phyloP scores from a whole-genome alignment of 495 filamentous ascomycete species.

The Clohesyomyces aquaticus region DNA sequence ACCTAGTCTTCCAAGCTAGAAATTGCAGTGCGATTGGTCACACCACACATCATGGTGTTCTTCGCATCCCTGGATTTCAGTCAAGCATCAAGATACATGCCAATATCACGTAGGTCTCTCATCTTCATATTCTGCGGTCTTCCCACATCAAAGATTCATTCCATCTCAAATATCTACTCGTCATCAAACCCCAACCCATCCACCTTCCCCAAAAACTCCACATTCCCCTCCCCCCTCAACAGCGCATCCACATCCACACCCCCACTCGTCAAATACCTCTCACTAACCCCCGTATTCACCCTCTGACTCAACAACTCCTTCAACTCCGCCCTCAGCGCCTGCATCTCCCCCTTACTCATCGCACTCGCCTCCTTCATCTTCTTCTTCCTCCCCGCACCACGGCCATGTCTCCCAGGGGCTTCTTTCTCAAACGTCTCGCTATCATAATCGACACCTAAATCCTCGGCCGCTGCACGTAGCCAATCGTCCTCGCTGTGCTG shows the following conservation, averaged over 20 bases:
- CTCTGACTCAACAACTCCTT: conserved; percentile 69
- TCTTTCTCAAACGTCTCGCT: conserved; percentile 74
- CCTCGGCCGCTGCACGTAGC: conserved; percentile 82
- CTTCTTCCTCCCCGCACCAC: conserved; percentile 69
- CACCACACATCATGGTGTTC: too few species aligned
- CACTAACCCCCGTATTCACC: conserved; percentile 90
- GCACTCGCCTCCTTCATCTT: conserved; percentile 71
- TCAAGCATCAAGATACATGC: too few species aligned
- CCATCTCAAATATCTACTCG: too few species aligned
- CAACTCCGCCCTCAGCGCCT: conserved; percentile 63
- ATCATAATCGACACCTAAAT: conserved; percentile 92
- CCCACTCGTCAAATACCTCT: conserved; percentile 81
- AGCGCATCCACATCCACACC: conserved; percentile 81
- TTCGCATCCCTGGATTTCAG: too few species aligned
- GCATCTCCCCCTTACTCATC: conserved; percentile 72
- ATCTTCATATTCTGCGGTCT: too few species aligned
- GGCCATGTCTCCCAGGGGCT: conserved; percentile 63
- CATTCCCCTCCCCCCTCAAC: conserved; percentile 62
- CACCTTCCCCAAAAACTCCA: conserved; percentile 66
- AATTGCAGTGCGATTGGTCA: too few species aligned
- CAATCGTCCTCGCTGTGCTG: conserved; percentile 80
- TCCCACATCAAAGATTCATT: too few species aligned
- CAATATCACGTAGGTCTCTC: too few species aligned
- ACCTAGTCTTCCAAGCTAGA: too few species aligned
- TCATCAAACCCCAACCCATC: conserved; percentile 55